Percentiles rank a stretch among this genome's conserved stretches.
These are phyloP conservation scores for Senecio squalidus DNA, from an alignment of 140 eudicot species.

Conservation along the genomic window DNA sequence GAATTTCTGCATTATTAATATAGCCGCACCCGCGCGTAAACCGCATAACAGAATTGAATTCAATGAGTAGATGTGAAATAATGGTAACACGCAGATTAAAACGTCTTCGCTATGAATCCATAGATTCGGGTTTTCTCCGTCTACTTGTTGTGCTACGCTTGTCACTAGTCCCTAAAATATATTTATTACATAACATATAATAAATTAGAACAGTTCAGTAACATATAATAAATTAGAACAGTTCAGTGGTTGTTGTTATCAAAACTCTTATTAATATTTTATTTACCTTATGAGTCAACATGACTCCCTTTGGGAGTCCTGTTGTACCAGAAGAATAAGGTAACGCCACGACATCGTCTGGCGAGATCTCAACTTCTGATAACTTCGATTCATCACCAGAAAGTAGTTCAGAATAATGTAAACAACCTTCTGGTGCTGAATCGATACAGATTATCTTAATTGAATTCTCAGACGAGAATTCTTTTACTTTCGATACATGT, in stretches of 20 bases:
- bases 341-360: constrained; percentile 86
- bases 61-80: constrained; percentile 78
- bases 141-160: constrained; percentile 93
- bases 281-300: constrained; percentile 96
- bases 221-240: too few species aligned
- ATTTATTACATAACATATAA: too few species aligned
- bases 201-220: too few species aligned
- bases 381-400: constrained; percentile 42
- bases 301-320: constrained; percentile 92
- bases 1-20: constrained; percentile 79
- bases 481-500: constrained; percentile 57
- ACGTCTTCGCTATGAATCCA: constrained; percentile 76
- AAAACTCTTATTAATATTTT: too few species aligned
- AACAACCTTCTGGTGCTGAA: constrained; percentile 50
- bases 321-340: constrained; percentile 98
- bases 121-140: constrained; percentile 92
- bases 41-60: constrained; percentile 76
- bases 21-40: constrained; percentile 79
- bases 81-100: constrained; percentile 69
- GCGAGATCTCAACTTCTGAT: constrained; percentile 53
- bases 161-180: constrained; percentile 89
- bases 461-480: constrained; percentile 35
- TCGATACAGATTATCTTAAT: constrained; percentile 50
- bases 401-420: constrained; percentile 43
- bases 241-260: too few species aligned